These are phyloP conservation scores for Sclerotinia glacialis DNA, from an alignment of 2,329 filamentous ascomycete genomes.

Conservation along the genomic window DNA sequence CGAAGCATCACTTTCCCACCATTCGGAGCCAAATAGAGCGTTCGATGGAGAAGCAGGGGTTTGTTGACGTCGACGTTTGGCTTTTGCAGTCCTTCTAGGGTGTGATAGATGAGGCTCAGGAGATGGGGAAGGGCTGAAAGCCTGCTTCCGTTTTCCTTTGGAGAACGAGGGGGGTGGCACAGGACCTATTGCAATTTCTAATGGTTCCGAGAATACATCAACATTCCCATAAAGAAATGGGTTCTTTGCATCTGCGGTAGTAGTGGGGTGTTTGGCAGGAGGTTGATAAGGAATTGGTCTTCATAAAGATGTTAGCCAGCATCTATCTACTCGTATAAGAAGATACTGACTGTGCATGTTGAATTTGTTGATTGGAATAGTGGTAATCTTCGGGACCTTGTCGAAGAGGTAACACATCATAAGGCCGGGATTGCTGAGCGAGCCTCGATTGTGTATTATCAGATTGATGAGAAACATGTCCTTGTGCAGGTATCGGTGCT, in stretches of 20 bases:
- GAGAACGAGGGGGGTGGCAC: background rate
- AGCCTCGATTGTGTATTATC: background rate
- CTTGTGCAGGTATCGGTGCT: background rate
- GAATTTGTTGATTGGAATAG: background rate
- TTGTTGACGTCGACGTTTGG: conserved; percentile 12
- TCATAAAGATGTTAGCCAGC: background rate
- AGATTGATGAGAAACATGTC: background rate
- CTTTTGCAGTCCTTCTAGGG: conserved; percentile 15
- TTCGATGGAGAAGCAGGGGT: background rate
- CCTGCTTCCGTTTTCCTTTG: conserved; percentile 14
- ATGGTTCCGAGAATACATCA: conserved; percentile 10
- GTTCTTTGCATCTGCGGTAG: background rate
- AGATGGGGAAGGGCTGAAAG: conserved; percentile 12
- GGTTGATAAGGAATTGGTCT: conserved; percentile 1
- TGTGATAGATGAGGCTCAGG: background rate
- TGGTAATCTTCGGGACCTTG: background rate
- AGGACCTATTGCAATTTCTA: conserved; percentile 1
- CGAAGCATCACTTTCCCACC: conserved; percentile 11
- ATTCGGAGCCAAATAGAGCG: background rate
- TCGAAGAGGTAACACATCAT: conserved; percentile 1
- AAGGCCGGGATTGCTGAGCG: background rate
- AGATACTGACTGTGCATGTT: conserved; percentile 17
- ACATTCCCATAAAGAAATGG: conserved; percentile 13
- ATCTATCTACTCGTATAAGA: background rate
- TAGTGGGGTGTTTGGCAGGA: background rate